phyloP scores from a whole-genome alignment of 2,329 filamentous ascomycete species.

The Leptodontidium sp. region DNA sequence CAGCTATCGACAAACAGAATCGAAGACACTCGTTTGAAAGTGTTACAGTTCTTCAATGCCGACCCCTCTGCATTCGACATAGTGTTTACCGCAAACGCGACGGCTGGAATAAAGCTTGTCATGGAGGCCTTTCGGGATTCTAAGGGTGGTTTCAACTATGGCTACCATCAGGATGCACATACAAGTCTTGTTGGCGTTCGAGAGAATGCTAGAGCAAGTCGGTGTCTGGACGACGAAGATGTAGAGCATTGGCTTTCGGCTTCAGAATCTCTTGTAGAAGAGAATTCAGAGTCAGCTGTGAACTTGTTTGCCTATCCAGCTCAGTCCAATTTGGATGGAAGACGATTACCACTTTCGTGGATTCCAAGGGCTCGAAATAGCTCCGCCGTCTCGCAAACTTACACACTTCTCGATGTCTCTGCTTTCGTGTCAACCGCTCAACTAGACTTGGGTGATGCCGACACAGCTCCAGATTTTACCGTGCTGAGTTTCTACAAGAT shows the following conservation, averaged over 20 bases:
- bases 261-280: conserved; percentile 44
- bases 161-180: conserved; percentile 85
- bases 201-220: conserved; percentile 70
- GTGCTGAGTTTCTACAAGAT: conserved; percentile 95
- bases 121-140: conserved; percentile 77
- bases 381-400: conserved; percentile 48
- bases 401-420: conserved; percentile 84
- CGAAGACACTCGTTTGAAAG: conserved; percentile 76
- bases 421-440: conserved; percentile 80
- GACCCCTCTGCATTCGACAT: conserved; percentile 84
- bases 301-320: conserved; percentile 83
- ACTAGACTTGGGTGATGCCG: conserved; percentile 71
- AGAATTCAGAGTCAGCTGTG: conserved; percentile 33
- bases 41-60: conserved; percentile 81
- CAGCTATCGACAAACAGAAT: conserved; percentile 78
- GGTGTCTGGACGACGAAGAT: conserved; percentile 71
- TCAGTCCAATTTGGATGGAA: conserved; percentile 93
- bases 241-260: conserved; percentile 71
- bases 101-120: conserved; percentile 88
- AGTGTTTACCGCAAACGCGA: conserved; percentile 92
- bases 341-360: conserved; percentile 78
- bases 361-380: conserved; percentile 51
- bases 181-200: conserved; percentile 87
- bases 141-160: conserved; percentile 78
- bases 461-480: conserved; percentile 79